These are phyloP conservation scores for Leptographium galeiforme DNA, from an alignment of 2,329 filamentous ascomycete species.

Conservation along the genomic window DNA sequence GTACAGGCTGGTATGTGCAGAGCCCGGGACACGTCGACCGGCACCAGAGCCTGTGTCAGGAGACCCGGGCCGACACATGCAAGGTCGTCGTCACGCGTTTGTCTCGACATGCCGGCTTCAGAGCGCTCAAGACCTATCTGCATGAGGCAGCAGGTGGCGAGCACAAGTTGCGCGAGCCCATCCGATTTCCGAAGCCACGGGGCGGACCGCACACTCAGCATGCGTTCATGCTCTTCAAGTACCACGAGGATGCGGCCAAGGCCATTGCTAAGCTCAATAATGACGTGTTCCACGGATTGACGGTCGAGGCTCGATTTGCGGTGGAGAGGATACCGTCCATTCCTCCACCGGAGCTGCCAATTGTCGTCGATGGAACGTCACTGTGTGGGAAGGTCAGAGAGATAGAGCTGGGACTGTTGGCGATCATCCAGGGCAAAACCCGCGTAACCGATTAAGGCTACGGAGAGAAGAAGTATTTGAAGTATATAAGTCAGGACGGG, in stretches of 20 bases:
- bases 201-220: not conserved
- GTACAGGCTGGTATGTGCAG: no score
- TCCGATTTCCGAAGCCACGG: constrained; percentile 3
- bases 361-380: not conserved
- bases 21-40: no score
- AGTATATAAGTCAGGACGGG: no score
- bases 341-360: not conserved
- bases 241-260: not conserved
- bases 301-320: constrained; percentile 5
- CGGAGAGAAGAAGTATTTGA: no score
- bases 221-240: constrained; percentile 6
- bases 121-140: constrained; percentile 3
- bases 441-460: no score
- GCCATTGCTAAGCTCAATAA: constrained; percentile 1
- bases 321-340: constrained; percentile 1
- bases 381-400: not conserved
- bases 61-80: not conserved
- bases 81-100: constrained; percentile 9
- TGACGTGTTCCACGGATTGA: not conserved
- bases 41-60: not conserved
- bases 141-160: not conserved
- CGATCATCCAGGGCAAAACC: no score
- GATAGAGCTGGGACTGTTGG: not conserved
- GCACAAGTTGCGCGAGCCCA: constrained; percentile 4
- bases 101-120: constrained; percentile 4